These are phyloP conservation scores for Umbelopsis sp. DNA, from an alignment of 192 early-diverging fungal genomes.

Conservation along the genomic window DNA sequence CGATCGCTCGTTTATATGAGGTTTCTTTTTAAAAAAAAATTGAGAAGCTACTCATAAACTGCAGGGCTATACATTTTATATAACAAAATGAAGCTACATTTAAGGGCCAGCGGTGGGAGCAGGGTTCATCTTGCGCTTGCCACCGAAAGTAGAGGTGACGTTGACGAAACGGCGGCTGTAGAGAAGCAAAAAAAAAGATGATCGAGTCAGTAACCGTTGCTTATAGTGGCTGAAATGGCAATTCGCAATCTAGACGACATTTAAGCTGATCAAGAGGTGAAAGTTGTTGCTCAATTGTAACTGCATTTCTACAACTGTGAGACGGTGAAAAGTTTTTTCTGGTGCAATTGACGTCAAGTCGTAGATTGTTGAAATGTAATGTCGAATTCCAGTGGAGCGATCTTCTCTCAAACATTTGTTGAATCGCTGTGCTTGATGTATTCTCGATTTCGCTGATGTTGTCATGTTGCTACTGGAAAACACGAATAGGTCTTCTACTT, in stretches of 20 bases:
- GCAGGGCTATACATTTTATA: slow-evolving; percentile 5
- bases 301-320: too few species aligned
- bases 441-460: too few species aligned
- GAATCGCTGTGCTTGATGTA: background rate
- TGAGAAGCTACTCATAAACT: slow-evolving; percentile 2
- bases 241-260: background rate
- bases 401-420: too few species aligned
- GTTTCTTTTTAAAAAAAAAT: background rate
- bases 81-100: slow-evolving; percentile 17
- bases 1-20: too few species aligned
- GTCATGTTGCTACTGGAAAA: too few species aligned
- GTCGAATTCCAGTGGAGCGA: too few species aligned
- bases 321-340: too few species aligned
- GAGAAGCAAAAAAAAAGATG: background rate
- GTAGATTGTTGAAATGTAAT: too few species aligned
- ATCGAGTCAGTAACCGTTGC: background rate
- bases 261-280: too few species aligned
- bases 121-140: slow-evolving; percentile 82
- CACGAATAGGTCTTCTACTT: background rate
- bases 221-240: background rate
- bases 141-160: slow-evolving; percentile 81
- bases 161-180: slow-evolving; percentile 91
- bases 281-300: too few species aligned
- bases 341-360: too few species aligned
- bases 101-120: slow-evolving; percentile 52